Evolutionary conservation across 768 basidiomycete genomes (phyloP).

Genomic region (Mycena galericulata): DNA sequence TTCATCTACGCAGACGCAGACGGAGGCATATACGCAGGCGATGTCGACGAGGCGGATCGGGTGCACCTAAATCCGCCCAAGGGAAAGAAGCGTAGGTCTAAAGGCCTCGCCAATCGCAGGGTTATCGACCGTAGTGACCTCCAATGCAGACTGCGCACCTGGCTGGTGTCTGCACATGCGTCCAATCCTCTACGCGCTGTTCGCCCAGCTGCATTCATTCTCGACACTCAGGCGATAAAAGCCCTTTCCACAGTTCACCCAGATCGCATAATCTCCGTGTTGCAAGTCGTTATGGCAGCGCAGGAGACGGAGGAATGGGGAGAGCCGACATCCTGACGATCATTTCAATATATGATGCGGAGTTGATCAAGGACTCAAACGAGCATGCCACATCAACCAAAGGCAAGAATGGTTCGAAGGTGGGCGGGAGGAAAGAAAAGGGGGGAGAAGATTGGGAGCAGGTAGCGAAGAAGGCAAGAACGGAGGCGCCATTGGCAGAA

Average conservation of each 20-base stretch:
- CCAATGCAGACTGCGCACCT: constrained; percentile 31
- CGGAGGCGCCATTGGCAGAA: neutral
- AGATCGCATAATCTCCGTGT: neutral
- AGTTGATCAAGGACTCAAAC: too few species aligned
- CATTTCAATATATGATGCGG: too few species aligned
- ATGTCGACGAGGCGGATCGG: neutral
- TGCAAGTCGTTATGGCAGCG: neutral
- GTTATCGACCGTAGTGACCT: constrained; percentile 27
- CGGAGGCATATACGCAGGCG: neutral
- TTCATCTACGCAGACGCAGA: neutral
- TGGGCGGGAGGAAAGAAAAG: too few species aligned
- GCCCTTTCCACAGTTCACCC: constrained; percentile 3
- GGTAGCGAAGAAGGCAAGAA: neutral
- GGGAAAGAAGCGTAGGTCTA: neutral
- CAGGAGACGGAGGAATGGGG: constrained; percentile 4
- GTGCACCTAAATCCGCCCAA: constrained; percentile 11
- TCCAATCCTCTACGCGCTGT: too few species aligned
- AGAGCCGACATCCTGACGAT: too few species aligned
- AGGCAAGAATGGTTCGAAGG: too few species aligned
- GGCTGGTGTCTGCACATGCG: constrained; percentile 34
- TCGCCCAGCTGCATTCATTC: too few species aligned
- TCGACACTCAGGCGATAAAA: neutral
- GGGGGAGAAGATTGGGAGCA: too few species aligned
- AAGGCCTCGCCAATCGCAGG: constrained; percentile 21
- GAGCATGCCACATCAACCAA: too few species aligned